Conservation (phyloP, 2,329 filamentous ascomycete species). For the Aureobasidium lini region DNA sequence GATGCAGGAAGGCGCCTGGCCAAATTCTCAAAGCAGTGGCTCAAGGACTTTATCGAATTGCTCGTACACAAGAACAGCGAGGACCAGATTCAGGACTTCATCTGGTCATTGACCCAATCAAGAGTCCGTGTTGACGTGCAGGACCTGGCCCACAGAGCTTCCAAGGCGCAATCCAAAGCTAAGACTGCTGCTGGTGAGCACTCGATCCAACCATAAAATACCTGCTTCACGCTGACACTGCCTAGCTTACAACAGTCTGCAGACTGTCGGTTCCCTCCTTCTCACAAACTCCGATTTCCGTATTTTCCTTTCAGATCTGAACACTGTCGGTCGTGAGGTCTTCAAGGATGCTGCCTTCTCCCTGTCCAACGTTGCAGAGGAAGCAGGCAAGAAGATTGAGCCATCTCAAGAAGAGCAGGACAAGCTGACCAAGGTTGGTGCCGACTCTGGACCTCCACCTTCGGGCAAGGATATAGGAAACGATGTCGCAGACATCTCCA, state of each 20-base stretch:
- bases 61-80: conserved; percentile 71
- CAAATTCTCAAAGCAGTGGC: conserved; percentile 63
- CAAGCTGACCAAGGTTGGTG: conserved; percentile 45
- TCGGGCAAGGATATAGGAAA: conserved; percentile 54
- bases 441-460: conserved; percentile 45
- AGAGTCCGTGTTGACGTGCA: conserved; percentile 60
- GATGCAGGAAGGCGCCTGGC: conserved; percentile 67
- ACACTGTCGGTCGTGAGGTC: conserved; percentile 71
- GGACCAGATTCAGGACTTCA: conserved; percentile 85
- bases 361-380: conserved; percentile 65
- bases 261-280: conserved; percentile 75
- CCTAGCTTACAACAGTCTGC: conserved; percentile 69
- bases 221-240: conserved; percentile 19
- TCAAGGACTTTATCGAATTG: conserved; percentile 74
- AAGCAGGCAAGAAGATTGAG: conserved; percentile 66
- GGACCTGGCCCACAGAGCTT: conserved; percentile 54
- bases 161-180: conserved; percentile 57
- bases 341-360: conserved; percentile 80
- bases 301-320: conserved; percentile 73
- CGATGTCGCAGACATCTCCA: conserved; percentile 37
- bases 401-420: conserved; percentile 56
- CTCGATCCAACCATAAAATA: neutral
- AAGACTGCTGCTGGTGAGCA: conserved; percentile 62
- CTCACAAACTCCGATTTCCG: conserved; percentile 88
- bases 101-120: conserved; percentile 78